A percentile compares a stretch with the other conserved stretches of the same genome.
phyloP scores from a whole-genome alignment of 371 early-diverging fungal genomes.

The Massospora cicadina region DNA sequence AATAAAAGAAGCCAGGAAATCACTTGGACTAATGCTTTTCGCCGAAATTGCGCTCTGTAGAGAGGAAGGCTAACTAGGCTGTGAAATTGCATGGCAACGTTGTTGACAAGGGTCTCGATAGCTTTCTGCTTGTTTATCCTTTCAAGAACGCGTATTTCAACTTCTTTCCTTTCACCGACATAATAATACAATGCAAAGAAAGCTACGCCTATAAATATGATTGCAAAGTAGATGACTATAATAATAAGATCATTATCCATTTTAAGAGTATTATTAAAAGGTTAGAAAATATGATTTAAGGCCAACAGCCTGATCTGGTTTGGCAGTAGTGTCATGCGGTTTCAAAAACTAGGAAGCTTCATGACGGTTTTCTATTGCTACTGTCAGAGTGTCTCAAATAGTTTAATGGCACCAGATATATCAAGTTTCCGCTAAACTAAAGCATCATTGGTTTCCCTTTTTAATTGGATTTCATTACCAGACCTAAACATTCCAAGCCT shows the following conservation, averaged over 20 bases:
- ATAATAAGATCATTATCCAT: slow-evolving; percentile 8
- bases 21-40: neutral
- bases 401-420: no score
- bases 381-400: no score
- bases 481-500: no score
- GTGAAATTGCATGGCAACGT: neutral
- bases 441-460: no score
- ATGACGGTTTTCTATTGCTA: no score
- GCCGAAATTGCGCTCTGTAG: neutral
- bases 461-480: no score
- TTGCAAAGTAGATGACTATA: neutral
- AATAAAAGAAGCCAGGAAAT: neutral
- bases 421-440: no score
- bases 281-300: no score
- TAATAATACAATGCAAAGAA: slow-evolving; percentile 4
- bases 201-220: neutral
- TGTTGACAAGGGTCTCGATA: slow-evolving; percentile 5
- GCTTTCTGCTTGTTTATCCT: slow-evolving; percentile 8
- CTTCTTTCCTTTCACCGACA: slow-evolving; percentile 2
- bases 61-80: neutral
- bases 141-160: slow-evolving; percentile 2
- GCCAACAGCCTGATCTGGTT: no score
- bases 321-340: no score
- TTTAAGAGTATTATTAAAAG: neutral
- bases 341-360: no score